A percentile compares a stretch with the other conserved stretches of the same genome.
Evolutionary conservation across 1,284 basidiomycete species (phyloP).

Genomic region (Leucoagaricus sp.): DNA sequence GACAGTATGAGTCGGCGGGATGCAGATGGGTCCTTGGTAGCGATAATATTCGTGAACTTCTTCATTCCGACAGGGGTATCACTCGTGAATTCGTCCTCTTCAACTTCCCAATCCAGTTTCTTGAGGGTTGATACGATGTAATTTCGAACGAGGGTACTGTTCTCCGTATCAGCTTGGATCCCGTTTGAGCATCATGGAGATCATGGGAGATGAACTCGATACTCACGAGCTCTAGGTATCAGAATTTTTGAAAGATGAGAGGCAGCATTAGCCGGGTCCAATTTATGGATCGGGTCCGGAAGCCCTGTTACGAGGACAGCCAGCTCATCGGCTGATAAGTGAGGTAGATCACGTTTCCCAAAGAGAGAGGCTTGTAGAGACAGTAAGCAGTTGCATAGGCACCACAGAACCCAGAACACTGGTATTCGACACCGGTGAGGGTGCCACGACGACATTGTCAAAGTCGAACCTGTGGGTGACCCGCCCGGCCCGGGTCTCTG

Average conservation of each 20-base stretch:
- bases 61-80: slow-evolving; percentile 85
- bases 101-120: slow-evolving; percentile 81
- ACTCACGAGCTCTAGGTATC: slow-evolving; percentile 79
- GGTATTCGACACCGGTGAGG: slow-evolving; percentile 10
- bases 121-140: slow-evolving; percentile 75
- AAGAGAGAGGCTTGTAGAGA: slow-evolving; percentile 33
- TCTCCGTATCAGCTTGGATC: slow-evolving; percentile 64
- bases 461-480: background rate
- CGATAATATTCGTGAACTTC: slow-evolving; percentile 89
- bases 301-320: slow-evolving; percentile 45
- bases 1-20: slow-evolving; percentile 82
- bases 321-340: slow-evolving; percentile 55
- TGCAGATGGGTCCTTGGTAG: slow-evolving; percentile 91
- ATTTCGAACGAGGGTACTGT: slow-evolving; percentile 77
- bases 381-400: slow-evolving; percentile 16
- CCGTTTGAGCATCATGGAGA: background rate
- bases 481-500: slow-evolving; percentile 2
- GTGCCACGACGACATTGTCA: slow-evolving; percentile 15
- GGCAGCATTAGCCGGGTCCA: slow-evolving; percentile 61
- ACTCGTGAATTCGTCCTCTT: slow-evolving; percentile 78
- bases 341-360: slow-evolving; percentile 45
- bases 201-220: background rate
- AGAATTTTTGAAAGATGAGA: slow-evolving; percentile 83
- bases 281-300: slow-evolving; percentile 63
- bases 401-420: slow-evolving; percentile 14